Evolutionary conservation across 768 basidiomycete genomes (phyloP), one percentile per base, ranked within the genome.

Genomic region (Amanita pallidorosea): DNA sequence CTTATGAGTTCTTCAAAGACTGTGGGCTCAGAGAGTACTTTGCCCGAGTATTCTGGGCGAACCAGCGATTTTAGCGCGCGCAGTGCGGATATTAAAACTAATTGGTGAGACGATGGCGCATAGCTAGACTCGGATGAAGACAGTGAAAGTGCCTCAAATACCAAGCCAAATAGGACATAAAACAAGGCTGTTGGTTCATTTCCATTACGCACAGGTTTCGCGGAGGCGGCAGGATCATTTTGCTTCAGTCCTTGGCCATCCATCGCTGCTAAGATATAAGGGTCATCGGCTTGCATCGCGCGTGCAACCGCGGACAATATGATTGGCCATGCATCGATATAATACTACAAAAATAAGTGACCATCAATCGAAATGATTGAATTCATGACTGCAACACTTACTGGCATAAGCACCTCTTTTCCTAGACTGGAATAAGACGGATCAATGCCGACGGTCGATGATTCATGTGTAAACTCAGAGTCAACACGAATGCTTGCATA

Each of bases 401-500:
- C 94, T 4, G 95, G 95, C 18, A 98, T 65, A 2, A 96, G 68
- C 6, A 96, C 89, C 55, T 97, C 95, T 56, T 87, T 82, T 1
- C 92, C 93, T 7, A 97, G 73, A 46, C 86, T 92, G 7, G 86
- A 85, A 63, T 91, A 91, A 0, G 88, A 84, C 0, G 84, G 77
- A 55, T 95, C 92, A 33, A 90, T 65, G 1, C 85, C 77, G 7
- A 82, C 81, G 1, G 84, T 79, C 1, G 88, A 78, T 0, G 81
- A 69, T 53, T 92, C 86, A 33, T 89, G 80, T 7, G 84, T 69
- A 53, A 86, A 80, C 60, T 97, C 95, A 0, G 91, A 90, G 60
- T 95, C 93, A 5, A 86, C 83, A 38, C 88, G 75, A 40, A 97
- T 82, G 53, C 85, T 85, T 1, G 95, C 94, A 57, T 95, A 99